Conservation (phyloP, 2,329 filamentous ascomycete genomes). For the Fusarium sp. region DNA sequence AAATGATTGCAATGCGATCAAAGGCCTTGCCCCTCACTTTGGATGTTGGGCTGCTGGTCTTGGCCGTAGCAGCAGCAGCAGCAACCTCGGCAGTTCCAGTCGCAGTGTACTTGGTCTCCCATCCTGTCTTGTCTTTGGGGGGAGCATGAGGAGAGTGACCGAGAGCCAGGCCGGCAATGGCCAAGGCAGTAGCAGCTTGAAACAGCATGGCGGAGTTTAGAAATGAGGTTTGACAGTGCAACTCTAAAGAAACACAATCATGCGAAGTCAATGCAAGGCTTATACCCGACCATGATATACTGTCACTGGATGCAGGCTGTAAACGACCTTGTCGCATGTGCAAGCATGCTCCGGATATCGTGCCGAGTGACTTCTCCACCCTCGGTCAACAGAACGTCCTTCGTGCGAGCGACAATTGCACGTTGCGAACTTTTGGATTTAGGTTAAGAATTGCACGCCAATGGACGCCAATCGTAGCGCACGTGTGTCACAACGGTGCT, state of each 20-base stretch:
- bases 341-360: slow-evolving; percentile 9
- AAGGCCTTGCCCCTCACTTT: slow-evolving; percentile 80
- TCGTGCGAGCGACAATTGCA: not conserved
- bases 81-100: slow-evolving; percentile 67
- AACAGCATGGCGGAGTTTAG: slow-evolving; percentile 35
- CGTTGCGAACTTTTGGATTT: not conserved
- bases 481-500: slow-evolving; percentile 27
- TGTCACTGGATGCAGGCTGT: not conserved
- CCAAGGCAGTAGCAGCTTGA: slow-evolving; percentile 43
- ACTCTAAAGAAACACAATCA: not conserved
- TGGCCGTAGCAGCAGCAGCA: slow-evolving; percentile 72
- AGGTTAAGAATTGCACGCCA: slow-evolving; percentile 8
- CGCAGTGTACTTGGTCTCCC: slow-evolving; percentile 65
- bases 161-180: slow-evolving; percentile 48
- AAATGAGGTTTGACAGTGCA: not conserved
- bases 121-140: slow-evolving; percentile 40
- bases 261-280: not conserved
- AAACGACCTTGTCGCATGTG: not conserved
- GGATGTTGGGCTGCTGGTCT: slow-evolving; percentile 72
- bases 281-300: not conserved
- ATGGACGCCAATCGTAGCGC: slow-evolving; percentile 22
- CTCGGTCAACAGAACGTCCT: slow-evolving; percentile 17
- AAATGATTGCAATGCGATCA: slow-evolving; percentile 80
- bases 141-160: slow-evolving; percentile 38
- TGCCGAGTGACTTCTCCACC: slow-evolving; percentile 29